Evolutionary conservation across 805 yeast genomes (phyloP).

Genomic region (Lipomyces orientalis): DNA sequence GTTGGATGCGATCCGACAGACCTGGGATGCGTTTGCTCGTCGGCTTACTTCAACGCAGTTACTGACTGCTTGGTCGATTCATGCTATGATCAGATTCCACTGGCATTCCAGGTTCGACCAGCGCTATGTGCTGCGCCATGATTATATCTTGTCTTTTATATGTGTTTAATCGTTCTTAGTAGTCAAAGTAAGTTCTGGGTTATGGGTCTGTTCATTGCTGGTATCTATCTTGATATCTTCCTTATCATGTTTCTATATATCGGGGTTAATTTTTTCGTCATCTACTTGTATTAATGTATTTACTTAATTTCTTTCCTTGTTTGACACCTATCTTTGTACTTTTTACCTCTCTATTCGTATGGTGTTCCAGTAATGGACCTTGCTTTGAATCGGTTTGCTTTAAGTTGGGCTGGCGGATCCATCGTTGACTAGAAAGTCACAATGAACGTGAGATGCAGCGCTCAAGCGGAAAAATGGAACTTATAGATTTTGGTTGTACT

Average conservation of each 20-base stretch:
- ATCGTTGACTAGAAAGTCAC: background rate
- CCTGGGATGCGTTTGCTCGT: constrained; percentile 33
- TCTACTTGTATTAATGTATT: background rate
- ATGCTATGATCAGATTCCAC: constrained; percentile 37
- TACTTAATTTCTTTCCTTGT: background rate
- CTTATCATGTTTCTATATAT: background rate
- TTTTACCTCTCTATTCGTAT: constrained; percentile 1
- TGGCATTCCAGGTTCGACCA: constrained; percentile 37
- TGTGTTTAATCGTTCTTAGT: background rate
- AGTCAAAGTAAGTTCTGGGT: constrained; percentile 5
- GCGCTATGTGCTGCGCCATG: constrained; percentile 21
- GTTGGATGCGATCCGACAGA: constrained; percentile 35
- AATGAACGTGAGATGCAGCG: background rate
- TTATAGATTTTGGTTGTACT: background rate
- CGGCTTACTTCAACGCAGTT: constrained; percentile 38
- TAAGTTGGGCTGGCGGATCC: background rate
- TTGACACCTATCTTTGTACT: background rate
- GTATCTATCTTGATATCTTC: background rate
- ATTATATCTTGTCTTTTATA: background rate
- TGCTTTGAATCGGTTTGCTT: background rate
- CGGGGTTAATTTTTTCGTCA: background rate
- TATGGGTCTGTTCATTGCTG: constrained; percentile 8
- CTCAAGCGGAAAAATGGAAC: background rate
- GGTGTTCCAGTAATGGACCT: background rate
- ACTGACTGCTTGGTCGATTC: constrained; percentile 36